Base-by-base conservation (phyloP, 176 grass and related monocot genomes). In the Tillandsia leiboldiana region DNA sequence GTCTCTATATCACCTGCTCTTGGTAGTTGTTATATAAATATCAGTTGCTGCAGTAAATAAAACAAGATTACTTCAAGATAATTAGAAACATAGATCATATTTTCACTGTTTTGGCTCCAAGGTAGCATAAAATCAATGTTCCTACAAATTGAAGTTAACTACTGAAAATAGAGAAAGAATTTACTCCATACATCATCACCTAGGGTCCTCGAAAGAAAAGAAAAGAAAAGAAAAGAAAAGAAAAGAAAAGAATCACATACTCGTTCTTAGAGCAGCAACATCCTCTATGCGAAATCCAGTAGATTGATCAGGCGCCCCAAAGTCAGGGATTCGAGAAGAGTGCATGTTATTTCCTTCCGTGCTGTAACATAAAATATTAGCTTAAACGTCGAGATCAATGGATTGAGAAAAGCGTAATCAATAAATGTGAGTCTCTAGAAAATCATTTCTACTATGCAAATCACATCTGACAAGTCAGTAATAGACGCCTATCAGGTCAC, bases 221-320 rank as follows among this genome's bases (percentile, higher is more conserved):
- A 22, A 23, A 70, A 72, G 48, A 72, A 42, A 33, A 6, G 29
- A 33, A 42, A 33, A 6, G 29, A 33, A 42, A 33, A 6, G 29
- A 33, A 42, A 33, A 6, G 29, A 33, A 78, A 17, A 50, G 4
- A 82, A 49, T 10, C 8, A 48, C 69, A 67, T 84, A 79, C 88
- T 63, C 81, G 51, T 84, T 63, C 72, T 80, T 24, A 88, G 50
- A 80, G 77, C 82, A 52, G 74, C 79, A 51, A 86, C 62, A 79
- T 85, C 91, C 66, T 79, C 91, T 76, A 96, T 76, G 67, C 61
- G 75, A 75, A 88, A 83, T 74, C 80, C 82, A 72, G 71, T 62
- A 50, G 91, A 88, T 49, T 66, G 84, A 54, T 84, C 87, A 74
- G 83, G 74, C 3, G 50, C 80, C 56, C 74, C 85, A 49, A 88